These are phyloP conservation scores for Kandelia obovata DNA, from an alignment of 345 rosid species.

Conservation along the genomic window DNA sequence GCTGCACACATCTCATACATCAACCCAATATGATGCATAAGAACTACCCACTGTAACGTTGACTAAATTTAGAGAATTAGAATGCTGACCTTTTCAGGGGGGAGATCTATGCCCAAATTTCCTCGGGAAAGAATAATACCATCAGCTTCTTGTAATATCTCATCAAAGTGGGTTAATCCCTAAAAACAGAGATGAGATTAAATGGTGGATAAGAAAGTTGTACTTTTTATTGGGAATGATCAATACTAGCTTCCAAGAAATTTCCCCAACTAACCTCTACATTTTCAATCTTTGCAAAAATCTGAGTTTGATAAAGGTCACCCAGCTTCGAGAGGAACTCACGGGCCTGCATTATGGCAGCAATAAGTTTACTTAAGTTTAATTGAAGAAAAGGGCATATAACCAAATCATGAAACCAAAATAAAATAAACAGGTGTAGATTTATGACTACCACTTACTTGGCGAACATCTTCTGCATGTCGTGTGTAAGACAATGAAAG, in stretches of 20 bases:
- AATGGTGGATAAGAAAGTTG: constrained; percentile 3
- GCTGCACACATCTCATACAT: background rate
- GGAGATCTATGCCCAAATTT: constrained; percentile 94
- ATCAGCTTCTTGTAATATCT: constrained; percentile 96
- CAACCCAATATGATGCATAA: background rate
- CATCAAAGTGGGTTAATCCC: constrained; percentile 97
- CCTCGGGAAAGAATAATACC: constrained; percentile 99
- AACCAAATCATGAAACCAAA: background rate
- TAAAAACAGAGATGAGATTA: constrained; percentile 15
- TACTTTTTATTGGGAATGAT: too few relatives aligned
- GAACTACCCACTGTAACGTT: background rate
- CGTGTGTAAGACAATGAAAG: constrained; percentile 90
- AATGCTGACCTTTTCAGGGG: constrained; percentile 86
- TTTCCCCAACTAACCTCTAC: constrained; percentile 51
- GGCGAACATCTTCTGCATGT: constrained; percentile 97
- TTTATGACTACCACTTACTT: constrained; percentile 31
- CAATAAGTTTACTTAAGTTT: constrained; percentile 2
- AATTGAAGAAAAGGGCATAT: background rate
- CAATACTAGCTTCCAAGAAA: background rate
- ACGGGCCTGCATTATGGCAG: constrained; percentile 56
- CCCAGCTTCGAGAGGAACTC: constrained; percentile 75
- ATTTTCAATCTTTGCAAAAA: constrained; percentile 93
- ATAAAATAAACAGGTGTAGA: background rate
- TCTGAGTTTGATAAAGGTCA: constrained; percentile 85
- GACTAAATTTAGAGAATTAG: background rate